Percentiles rank a stretch among this genome's conserved stretches.
Evolutionary conservation across 2,329 filamentous ascomycete species (phyloP).

Genomic region (Ophiocordyceps robertsii): DNA sequence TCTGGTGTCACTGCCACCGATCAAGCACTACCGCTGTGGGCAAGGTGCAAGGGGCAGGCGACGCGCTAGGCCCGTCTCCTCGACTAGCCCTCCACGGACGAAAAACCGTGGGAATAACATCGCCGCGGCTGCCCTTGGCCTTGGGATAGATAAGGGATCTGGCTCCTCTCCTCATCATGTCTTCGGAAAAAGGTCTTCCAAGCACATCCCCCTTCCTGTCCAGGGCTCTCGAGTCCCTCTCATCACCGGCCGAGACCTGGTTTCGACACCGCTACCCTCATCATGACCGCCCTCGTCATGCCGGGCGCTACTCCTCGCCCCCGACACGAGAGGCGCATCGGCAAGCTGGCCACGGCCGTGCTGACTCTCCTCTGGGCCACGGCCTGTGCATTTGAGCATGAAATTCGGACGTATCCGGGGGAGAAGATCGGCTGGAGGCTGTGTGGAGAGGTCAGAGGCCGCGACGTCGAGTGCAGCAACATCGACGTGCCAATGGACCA

Average conservation of each 20-base stretch:
- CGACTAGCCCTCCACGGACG: not conserved
- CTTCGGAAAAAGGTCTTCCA: no score
- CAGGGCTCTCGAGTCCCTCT: not conserved
- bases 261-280: not conserved
- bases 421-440: constrained; percentile 23
- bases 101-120: not conserved
- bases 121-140: not conserved
- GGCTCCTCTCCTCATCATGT: not conserved
- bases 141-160: not conserved
- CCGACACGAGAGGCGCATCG: not conserved
- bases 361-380: not conserved
- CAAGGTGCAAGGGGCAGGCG: not conserved
- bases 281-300: not conserved
- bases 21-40: not conserved
- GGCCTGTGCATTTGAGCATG: not conserved
- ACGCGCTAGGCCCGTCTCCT: not conserved
- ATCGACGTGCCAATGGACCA: constrained; percentile 33
- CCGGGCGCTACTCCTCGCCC: not conserved
- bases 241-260: not conserved
- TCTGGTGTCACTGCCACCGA: not conserved
- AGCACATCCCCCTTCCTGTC: not conserved
- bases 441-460: constrained; percentile 23
- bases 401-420: constrained; percentile 11
- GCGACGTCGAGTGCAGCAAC: constrained; percentile 26
- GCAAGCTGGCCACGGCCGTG: not conserved